phyloP scores from a whole-genome alignment of 1,139 yeast species.

The Saccharomycopsis phalli region DNA sequence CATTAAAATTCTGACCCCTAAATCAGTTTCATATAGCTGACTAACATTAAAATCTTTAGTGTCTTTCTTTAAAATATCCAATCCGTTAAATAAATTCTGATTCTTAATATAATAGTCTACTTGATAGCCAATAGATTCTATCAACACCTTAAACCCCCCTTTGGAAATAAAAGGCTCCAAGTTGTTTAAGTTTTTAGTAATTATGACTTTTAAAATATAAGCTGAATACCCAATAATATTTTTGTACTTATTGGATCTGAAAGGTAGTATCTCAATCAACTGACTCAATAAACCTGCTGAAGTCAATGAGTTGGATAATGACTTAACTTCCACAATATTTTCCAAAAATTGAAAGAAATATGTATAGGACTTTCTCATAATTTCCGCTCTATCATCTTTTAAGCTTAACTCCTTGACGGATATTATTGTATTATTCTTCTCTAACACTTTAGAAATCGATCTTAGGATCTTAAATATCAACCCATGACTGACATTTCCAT shows the following conservation, averaged over 20 bases:
- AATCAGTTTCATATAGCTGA: conserved; percentile 5
- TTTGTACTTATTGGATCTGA: conserved; percentile 40
- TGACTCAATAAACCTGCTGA: conserved; percentile 69
- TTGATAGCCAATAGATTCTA: conserved; percentile 56
- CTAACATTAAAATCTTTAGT: conserved; percentile 9
- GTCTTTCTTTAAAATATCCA: conserved; percentile 6
- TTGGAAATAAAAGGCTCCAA: conserved; percentile 53
- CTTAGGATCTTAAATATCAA: conserved; percentile 65
- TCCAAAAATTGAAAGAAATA: conserved; percentile 51
- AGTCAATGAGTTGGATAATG: conserved; percentile 39
- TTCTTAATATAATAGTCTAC: conserved; percentile 54
- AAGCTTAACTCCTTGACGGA: conserved; percentile 19
- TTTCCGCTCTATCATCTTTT: conserved; percentile 27
- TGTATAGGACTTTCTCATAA: conserved; percentile 42
- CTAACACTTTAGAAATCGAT: conserved; percentile 43
- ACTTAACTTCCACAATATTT: conserved; percentile 46
- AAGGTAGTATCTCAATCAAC: conserved; percentile 51
- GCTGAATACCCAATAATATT: conserved; percentile 59
- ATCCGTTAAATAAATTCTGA: conserved; percentile 30
- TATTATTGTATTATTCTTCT: conserved; percentile 14
- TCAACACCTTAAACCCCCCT: conserved; percentile 57
- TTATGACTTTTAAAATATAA: conserved; percentile 49
- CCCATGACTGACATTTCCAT: conserved; percentile 91
- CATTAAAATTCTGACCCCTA: conserved; percentile 5
- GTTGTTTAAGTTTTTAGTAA: conserved; percentile 30